phyloP scores from a whole-genome alignment of 202 grass and related monocot species.

The Digitaria exilis region DNA sequence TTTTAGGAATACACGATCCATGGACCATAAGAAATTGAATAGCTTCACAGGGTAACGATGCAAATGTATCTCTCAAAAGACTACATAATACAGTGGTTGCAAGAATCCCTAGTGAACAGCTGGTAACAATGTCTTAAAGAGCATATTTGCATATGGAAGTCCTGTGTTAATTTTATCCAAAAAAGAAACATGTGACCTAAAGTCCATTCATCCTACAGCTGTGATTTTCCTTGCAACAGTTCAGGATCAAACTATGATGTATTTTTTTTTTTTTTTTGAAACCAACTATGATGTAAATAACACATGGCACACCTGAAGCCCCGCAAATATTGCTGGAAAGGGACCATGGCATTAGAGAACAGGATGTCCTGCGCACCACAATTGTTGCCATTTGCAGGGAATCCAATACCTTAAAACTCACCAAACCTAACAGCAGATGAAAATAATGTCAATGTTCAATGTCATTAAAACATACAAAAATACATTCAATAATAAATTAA shows the following conservation, averaged over 20 bases:
- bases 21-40: constrained; percentile 26
- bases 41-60: neutral
- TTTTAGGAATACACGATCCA: neutral
- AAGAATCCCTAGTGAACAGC: neutral
- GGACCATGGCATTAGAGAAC: constrained; percentile 3
- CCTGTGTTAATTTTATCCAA: neutral
- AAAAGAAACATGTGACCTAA: neutral
- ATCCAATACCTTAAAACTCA: constrained; percentile 13
- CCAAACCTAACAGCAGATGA: constrained; percentile 8
- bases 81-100: neutral
- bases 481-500: neutral
- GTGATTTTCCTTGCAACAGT: constrained; percentile 8
- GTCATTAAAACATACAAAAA: constrained; percentile 11
- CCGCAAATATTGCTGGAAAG: neutral
- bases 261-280: no score
- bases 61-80: constrained; percentile 12
- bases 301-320: neutral
- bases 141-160: neutral
- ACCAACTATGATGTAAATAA: no score
- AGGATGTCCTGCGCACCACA: neutral
- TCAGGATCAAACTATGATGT: neutral
- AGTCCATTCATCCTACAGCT: neutral
- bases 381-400: neutral
- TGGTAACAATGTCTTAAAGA: constrained; percentile 6
- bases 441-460: neutral